phyloP scores from a whole-genome alignment of 768 basidiomycete species.

The Amanita muscaria region DNA sequence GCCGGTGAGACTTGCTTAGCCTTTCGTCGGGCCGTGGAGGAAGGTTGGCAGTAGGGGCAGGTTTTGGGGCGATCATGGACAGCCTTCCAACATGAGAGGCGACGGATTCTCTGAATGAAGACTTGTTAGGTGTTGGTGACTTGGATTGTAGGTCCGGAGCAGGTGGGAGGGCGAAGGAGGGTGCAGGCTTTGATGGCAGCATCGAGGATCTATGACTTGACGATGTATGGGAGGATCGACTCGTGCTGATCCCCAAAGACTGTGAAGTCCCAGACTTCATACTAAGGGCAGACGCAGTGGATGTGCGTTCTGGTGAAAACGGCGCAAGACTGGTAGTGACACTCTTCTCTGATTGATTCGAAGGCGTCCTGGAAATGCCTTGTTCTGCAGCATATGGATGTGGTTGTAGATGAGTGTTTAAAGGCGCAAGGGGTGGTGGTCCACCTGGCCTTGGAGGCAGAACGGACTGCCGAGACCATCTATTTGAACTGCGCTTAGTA shows the following conservation, averaged over 20 bases:
- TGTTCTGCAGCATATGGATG: slow-evolving; percentile 26
- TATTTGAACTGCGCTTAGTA: slow-evolving; percentile 28
- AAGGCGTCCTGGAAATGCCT: slow-evolving; percentile 30
- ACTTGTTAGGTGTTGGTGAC: slow-evolving; percentile 18
- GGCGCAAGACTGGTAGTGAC: slow-evolving; percentile 36
- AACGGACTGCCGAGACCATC: slow-evolving; percentile 48
- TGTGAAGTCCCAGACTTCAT: slow-evolving; percentile 33
- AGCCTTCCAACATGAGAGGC: slow-evolving; percentile 48
- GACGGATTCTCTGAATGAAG: slow-evolving; percentile 48
- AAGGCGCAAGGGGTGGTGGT: slow-evolving; percentile 44
- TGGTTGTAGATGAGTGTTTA: slow-evolving; percentile 19
- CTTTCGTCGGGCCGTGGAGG: slow-evolving; percentile 63
- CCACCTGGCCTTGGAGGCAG: slow-evolving; percentile 49
- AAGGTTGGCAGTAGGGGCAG: slow-evolving; percentile 49
- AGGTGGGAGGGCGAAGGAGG: slow-evolving; percentile 53
- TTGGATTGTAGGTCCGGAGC: slow-evolving; percentile 9
- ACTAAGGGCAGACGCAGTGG: slow-evolving; percentile 41
- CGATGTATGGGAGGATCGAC: slow-evolving; percentile 14
- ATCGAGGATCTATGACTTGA: slow-evolving; percentile 49
- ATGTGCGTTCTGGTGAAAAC: slow-evolving; percentile 42
- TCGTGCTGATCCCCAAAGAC: slow-evolving; percentile 18
- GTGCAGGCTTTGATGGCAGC: slow-evolving; percentile 60
- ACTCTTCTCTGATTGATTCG: slow-evolving; percentile 31
- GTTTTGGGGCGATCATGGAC: slow-evolving; percentile 54
- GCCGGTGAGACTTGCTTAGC: slow-evolving; percentile 23